Evolutionary conservation across 306 rosid genomes (phyloP), one percentile per base, ranked within the genome.

Genomic region (Lathyrus aphaca): DNA sequence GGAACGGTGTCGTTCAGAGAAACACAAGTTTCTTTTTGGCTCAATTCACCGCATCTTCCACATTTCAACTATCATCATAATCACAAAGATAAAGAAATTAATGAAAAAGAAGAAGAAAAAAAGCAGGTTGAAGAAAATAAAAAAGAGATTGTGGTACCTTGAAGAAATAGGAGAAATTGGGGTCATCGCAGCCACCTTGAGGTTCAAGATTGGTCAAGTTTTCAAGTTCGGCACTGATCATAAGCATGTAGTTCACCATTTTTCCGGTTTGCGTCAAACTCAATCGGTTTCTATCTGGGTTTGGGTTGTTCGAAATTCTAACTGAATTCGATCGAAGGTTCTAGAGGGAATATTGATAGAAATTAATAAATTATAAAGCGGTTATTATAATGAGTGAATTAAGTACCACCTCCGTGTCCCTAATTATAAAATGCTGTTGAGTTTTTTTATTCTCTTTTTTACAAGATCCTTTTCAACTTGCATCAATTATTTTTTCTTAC

Each of bases 191-290:
- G 54, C 98, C 97, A 64, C 67, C 90, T 71, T 88, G 88, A 6
- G 98, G 98, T 85, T 90, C 82, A 60, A 94, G 96, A 73, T 85
- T 63, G 10, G 95, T 88, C 37, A 94, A 96, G 54, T 94, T 88
- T 63, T 94, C 97, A 49, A 94, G 96, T 3, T 86, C 95, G 1
- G 87, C 95, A 10, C 72, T 68, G 76, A 94, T 88, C 94, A 60
- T 82, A 35, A 94, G 82, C 83, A 79, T 35, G 71, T 50, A 87
- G 66, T 86, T 86, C 96, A 90, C 98, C 98, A 94, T 94, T 56
- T 43, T 42, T 53, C 66, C 64, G 15, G 18, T 62, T 69, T 10
- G 72, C 72, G 56, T 77, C 58, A 37, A 70, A 45, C 64, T 5
- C 59, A 64, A 21, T 39, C 65, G 14, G 25, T 18, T 25, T 27